Percentiles rank a stretch among this genome's conserved stretches.
These are phyloP conservation scores for Ceratorhiza oryzae-sativae DNA, from an alignment of 1,284 basidiomycete species.

Conservation along the genomic window DNA sequence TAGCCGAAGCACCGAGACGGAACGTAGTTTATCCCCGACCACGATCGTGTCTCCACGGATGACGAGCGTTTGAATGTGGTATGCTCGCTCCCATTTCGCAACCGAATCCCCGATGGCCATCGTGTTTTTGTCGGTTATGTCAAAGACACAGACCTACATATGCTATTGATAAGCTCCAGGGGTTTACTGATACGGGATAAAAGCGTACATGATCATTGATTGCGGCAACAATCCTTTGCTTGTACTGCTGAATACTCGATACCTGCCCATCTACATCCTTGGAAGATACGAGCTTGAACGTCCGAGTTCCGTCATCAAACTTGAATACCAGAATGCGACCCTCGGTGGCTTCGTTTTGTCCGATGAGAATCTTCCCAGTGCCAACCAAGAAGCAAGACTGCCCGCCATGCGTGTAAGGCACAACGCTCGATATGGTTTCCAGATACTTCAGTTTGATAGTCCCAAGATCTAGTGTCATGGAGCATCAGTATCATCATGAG, in stretches of 20 bases:
- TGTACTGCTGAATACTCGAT: slow-evolving; percentile 49
- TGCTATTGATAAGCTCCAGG: background rate
- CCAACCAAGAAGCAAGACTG: slow-evolving; percentile 2
- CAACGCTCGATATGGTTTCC: slow-evolving; percentile 6
- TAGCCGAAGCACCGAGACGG: slow-evolving; percentile 69
- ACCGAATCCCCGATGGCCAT: slow-evolving; percentile 44
- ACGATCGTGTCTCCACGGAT: slow-evolving; percentile 59
- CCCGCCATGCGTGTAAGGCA: slow-evolving; percentile 1
- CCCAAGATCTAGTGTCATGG: background rate
- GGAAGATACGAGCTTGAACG: slow-evolving; percentile 42
- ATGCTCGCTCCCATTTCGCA: slow-evolving; percentile 78
- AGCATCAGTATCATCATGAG: background rate
- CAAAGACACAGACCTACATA: slow-evolving; percentile 39
- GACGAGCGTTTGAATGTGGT: slow-evolving; percentile 71
- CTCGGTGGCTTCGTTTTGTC: slow-evolving; percentile 47
- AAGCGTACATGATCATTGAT: slow-evolving; percentile 75
- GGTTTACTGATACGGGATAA: background rate
- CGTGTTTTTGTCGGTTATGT: slow-evolving; percentile 10
- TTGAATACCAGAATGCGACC: slow-evolving; percentile 50
- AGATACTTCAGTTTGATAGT: background rate
- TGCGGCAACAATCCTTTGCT: slow-evolving; percentile 64
- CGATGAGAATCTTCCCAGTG: slow-evolving; percentile 38
- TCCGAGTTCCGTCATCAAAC: slow-evolving; percentile 42
- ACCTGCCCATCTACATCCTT: slow-evolving; percentile 48
- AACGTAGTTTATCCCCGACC: slow-evolving; percentile 83